phyloP scores from a whole-genome alignment of 306 rosid species.

The Calophaca sinica region DNA sequence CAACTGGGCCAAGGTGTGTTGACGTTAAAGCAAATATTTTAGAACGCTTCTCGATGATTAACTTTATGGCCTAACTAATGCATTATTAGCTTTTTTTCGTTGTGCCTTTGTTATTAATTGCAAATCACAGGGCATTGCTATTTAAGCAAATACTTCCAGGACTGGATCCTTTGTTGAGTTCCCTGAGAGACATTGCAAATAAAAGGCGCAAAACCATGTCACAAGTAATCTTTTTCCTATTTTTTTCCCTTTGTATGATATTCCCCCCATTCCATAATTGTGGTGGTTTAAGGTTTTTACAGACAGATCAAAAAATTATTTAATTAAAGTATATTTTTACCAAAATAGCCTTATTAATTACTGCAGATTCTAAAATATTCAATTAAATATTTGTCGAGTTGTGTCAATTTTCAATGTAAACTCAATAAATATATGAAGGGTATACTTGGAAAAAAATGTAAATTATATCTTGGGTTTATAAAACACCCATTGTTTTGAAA shows the following conservation, averaged over 20 bases:
- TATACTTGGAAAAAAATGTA: too few relatives aligned
- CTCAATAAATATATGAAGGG: too few relatives aligned
- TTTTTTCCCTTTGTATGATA: background rate
- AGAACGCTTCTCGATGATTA: background rate
- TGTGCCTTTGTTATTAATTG: background rate
- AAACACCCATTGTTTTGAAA: too few relatives aligned
- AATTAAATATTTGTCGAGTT: too few relatives aligned
- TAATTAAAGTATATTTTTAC: too few relatives aligned
- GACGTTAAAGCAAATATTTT: constrained; percentile 3
- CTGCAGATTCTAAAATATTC: too few relatives aligned
- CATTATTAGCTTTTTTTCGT: constrained; percentile 13
- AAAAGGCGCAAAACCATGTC: constrained; percentile 79
- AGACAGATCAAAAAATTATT: too few relatives aligned
- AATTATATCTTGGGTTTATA: too few relatives aligned
- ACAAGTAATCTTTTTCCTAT: constrained; percentile 55
- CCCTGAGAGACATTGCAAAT: constrained; percentile 69
- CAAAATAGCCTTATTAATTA: too few relatives aligned
- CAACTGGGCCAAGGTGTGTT: constrained; percentile 84
- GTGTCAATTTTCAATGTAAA: too few relatives aligned
- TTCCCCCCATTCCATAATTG: too few relatives aligned
- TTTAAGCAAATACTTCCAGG: constrained; percentile 94
- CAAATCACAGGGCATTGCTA: constrained; percentile 64
- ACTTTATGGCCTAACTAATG: background rate
- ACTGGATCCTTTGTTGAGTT: constrained; percentile 70
- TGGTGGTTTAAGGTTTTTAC: too few relatives aligned